Conservation (phyloP, 106 monocot genomes). For the Dendrobium huoshanense region DNA sequence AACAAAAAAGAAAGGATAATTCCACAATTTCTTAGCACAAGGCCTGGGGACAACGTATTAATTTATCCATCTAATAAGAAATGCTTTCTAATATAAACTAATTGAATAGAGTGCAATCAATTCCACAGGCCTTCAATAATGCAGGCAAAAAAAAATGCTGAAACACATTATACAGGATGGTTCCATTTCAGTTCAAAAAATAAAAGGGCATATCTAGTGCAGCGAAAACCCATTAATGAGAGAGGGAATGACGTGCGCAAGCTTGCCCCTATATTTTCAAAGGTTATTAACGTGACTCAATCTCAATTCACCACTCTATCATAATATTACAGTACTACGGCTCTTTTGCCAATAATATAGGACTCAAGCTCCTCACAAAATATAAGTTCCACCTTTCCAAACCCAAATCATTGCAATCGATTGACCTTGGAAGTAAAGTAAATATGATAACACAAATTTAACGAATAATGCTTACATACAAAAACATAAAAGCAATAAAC, state of each 20-base stretch:
- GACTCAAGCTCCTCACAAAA: background rate
- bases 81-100: background rate
- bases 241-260: no score
- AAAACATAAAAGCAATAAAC: constrained; percentile 11
- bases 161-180: background rate
- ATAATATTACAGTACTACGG: background rate
- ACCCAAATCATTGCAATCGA: background rate
- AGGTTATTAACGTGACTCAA: background rate
- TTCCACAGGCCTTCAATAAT: background rate
- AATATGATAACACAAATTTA: background rate
- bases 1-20: no score
- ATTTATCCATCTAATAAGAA: background rate
- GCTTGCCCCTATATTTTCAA: no score
- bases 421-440: background rate
- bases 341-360: background rate
- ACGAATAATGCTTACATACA: background rate
- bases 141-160: background rate
- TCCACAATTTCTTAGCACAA: no score
- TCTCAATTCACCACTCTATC: background rate
- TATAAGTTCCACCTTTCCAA: background rate
- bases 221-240: no score
- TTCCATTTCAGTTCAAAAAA: no score
- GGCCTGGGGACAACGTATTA: background rate
- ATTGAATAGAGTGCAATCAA: background rate
- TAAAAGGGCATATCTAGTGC: no score